Conservation (phyloP, 129 eudicot genomes). For the Gnaphalium uliginosum region DNA sequence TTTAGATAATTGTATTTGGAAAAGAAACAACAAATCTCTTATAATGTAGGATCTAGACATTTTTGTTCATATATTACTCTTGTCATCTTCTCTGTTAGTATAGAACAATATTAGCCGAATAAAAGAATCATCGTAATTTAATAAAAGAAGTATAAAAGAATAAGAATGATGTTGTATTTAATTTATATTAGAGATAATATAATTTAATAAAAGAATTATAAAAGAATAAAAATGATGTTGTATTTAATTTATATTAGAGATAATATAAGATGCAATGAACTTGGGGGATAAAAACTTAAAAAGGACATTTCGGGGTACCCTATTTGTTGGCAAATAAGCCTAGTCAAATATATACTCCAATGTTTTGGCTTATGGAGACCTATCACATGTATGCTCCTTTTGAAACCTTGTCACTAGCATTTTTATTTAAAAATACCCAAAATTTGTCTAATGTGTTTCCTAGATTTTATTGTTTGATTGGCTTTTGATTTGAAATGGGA, state of each 20-base stretch:
- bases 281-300: conserved; percentile 33
- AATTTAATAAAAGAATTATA: background rate
- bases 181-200: background rate
- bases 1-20: too few species aligned
- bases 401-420: conserved; percentile 19
- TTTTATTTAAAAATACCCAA: conserved; percentile 8
- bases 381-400: conserved; percentile 34
- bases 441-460: conserved; percentile 31
- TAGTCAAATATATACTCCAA: background rate
- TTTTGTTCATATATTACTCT: background rate
- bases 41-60: background rate
- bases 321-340: conserved; percentile 30
- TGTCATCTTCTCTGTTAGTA: background rate
- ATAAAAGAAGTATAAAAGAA: conserved; percentile 18
- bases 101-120: background rate
- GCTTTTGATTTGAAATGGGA: conserved; percentile 16
- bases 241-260: background rate
- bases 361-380: conserved; percentile 34
- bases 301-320: conserved; percentile 21
- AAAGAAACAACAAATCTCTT: too few species aligned
- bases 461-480: conserved; percentile 32
- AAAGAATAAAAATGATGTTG: conserved; percentile 22
- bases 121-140: background rate
- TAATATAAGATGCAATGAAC: conserved; percentile 34
- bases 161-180: conserved; percentile 13